These are phyloP conservation scores for Saksenaea vasiformis DNA, from an alignment of 371 early-diverging fungal genomes.

Conservation along the genomic window DNA sequence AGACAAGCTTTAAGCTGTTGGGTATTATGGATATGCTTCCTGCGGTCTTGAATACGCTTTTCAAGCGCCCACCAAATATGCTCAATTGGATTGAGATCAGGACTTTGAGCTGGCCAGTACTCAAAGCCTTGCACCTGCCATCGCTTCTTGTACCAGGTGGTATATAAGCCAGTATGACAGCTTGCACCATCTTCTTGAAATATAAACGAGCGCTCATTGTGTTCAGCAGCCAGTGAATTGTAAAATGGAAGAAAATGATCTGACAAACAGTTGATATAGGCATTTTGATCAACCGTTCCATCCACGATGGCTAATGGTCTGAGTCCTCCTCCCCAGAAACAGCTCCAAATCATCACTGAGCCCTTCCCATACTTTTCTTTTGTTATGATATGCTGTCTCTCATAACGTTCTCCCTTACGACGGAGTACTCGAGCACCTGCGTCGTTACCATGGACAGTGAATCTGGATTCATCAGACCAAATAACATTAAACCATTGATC, in stretches of 20 bases:
- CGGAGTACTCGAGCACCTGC: no score
- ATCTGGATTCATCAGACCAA: no score
- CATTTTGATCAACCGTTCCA: not conserved
- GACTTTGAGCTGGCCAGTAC: conserved; percentile 1
- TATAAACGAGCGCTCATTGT: not conserved
- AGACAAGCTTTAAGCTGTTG: not conserved
- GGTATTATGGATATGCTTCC: not conserved
- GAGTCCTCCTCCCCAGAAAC: not conserved
- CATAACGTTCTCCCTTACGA: no score
- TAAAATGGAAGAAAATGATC: not conserved
- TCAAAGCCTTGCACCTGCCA: not conserved
- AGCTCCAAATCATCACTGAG: not conserved
- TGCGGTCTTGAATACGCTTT: not conserved
- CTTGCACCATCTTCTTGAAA: not conserved
- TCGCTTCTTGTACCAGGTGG: not conserved
- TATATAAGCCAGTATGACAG: not conserved
- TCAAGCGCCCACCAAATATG: not conserved
- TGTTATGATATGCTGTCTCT: no score
- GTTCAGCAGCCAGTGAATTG: not conserved
- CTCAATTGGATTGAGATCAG: not conserved
- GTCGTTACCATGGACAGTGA: no score
- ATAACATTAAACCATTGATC: no score
- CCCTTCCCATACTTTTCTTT: not conserved
- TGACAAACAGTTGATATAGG: not conserved
- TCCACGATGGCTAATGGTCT: not conserved